phyloP scores from a whole-genome alignment of 106 monocot genomes.

The Dendrobium huoshanense region DNA sequence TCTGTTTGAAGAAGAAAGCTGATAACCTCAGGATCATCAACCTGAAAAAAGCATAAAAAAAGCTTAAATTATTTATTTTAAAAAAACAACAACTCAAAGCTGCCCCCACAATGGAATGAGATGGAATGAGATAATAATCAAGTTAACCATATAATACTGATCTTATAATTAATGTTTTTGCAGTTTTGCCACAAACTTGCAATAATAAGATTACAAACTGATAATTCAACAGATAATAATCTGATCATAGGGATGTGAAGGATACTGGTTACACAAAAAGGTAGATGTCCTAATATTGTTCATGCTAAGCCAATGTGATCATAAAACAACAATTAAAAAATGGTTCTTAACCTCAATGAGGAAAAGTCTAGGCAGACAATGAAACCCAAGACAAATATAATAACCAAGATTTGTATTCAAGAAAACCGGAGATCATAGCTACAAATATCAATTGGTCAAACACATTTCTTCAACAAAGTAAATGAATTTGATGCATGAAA shows the following conservation, averaged over 20 bases:
- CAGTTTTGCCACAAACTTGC: too few species aligned
- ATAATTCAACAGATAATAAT: too few species aligned
- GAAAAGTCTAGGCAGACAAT: too few species aligned
- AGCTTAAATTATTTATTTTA: too few species aligned
- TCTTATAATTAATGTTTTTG: too few species aligned
- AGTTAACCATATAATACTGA: background rate
- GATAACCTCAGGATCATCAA: constrained; percentile 99
- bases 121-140: background rate
- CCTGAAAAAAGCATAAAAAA: constrained; percentile 33
- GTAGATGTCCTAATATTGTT: too few species aligned
- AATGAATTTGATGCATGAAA: background rate
- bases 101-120: background rate
- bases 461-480: background rate
- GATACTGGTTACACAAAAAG: too few species aligned
- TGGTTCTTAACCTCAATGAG: too few species aligned
- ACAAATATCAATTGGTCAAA: background rate
- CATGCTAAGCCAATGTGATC: too few species aligned
- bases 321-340: too few species aligned
- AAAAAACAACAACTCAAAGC: background rate
- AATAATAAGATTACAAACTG: too few species aligned
- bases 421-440: background rate
- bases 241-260: too few species aligned
- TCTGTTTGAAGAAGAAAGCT: constrained; percentile 98
- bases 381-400: background rate
- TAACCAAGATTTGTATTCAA: background rate